A percentile compares a stretch with the other conserved stretches of the same genome.
phyloP scores from a whole-genome alignment of 257 asterid species.

The Lantana camara region DNA sequence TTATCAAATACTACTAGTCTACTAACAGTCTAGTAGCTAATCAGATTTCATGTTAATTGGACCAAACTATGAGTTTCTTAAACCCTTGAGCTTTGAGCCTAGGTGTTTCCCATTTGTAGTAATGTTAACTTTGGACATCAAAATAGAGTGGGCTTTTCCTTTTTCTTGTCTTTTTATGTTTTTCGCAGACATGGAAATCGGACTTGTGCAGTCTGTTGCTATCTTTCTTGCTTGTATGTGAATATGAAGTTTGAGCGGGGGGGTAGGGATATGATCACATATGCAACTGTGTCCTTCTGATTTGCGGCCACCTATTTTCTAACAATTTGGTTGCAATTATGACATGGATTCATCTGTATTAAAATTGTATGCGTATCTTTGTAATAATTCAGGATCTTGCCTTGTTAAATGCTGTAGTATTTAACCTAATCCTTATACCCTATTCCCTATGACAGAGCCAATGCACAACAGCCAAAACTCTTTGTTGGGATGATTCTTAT shows the following conservation, averaged over 20 bases:
- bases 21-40: too few relatives aligned
- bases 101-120: background rate
- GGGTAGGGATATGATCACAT: background rate
- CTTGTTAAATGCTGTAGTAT: background rate
- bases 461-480: constrained; percentile 68
- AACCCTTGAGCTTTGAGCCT: background rate
- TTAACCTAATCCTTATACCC: background rate
- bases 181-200: background rate
- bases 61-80: too few relatives aligned
- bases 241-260: background rate
- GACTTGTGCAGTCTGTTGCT: background rate
- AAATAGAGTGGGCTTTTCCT: background rate
- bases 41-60: too few relatives aligned
- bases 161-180: background rate
- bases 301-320: background rate
- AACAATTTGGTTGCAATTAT: background rate
- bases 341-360: background rate
- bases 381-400: background rate
- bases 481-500: constrained; percentile 65
- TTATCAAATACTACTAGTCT: too few relatives aligned
- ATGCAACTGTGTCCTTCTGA: background rate
- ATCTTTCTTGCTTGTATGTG: background rate
- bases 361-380: background rate
- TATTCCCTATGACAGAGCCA: constrained; percentile 44
- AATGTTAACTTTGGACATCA: too few relatives aligned